Conservation (phyloP, 352 stramenopile species). For the Globisporangium cederbergense region DNA sequence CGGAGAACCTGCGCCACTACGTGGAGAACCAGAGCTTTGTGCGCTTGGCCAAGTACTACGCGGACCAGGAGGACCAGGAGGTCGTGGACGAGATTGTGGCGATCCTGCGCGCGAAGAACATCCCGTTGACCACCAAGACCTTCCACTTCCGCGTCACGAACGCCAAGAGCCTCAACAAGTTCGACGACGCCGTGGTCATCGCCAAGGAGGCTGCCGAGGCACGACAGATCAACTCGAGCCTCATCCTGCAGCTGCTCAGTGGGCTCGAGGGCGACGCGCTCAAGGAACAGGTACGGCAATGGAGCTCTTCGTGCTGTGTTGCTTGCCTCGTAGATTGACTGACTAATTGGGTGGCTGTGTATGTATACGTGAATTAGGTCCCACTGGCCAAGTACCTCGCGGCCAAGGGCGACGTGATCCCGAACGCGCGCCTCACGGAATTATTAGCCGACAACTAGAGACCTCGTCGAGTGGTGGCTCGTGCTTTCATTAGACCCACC, state of each 20-base stretch:
- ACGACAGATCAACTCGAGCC: conserved; percentile 76
- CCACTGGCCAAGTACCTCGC: conserved; percentile 75
- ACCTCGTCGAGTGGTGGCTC: background rate
- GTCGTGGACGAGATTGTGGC: conserved; percentile 56
- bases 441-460: conserved; percentile 47
- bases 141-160: conserved; percentile 73
- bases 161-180: conserved; percentile 54
- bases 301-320: background rate
- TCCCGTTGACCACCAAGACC: conserved; percentile 64
- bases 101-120: conserved; percentile 43
- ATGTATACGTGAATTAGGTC: conserved; percentile 29
- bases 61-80: conserved; percentile 43
- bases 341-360: conserved; percentile 1
- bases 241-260: conserved; percentile 65
- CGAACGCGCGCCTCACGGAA: conserved; percentile 48
- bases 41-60: conserved; percentile 68
- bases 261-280: conserved; percentile 60
- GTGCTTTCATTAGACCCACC: background rate
- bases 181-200: conserved; percentile 54
- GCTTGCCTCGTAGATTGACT: background rate
- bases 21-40: conserved; percentile 77
- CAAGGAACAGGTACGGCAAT: conserved; percentile 40
- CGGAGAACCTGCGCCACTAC: conserved; percentile 73
- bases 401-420: conserved; percentile 76
- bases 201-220: conserved; percentile 60